A percentile compares a stretch with the other conserved stretches of the same genome.
These are phyloP conservation scores for Backusella circina DNA, from an alignment of 192 early-diverging fungal genomes.

Conservation along the genomic window DNA sequence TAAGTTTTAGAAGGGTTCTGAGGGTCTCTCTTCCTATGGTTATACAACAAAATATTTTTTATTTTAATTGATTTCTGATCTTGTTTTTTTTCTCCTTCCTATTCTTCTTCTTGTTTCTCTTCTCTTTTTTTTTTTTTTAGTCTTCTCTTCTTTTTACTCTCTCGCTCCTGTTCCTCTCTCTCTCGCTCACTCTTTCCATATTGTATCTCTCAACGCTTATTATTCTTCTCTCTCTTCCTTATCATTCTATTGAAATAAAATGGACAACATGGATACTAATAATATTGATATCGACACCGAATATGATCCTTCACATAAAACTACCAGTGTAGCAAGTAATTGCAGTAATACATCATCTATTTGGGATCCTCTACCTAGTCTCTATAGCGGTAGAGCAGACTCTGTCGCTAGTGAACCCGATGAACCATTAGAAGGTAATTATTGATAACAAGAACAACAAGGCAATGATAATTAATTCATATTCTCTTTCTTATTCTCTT, in stretches of 20 bases:
- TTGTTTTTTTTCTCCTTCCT: background rate
- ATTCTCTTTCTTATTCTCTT: background rate
- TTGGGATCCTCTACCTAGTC: conserved; percentile 16
- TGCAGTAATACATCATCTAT: background rate
- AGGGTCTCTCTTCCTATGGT: background rate
- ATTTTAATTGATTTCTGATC: background rate
- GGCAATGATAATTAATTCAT: too few species aligned
- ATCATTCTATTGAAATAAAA: background rate
- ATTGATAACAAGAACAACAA: background rate
- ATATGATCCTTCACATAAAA: conserved; percentile 15
- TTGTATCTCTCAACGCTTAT: background rate
- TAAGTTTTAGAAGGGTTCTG: conserved; percentile 9
- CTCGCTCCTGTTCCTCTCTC: background rate
- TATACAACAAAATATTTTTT: background rate
- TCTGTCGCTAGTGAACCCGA: conserved; percentile 4
- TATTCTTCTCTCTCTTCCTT: conserved; percentile 6
- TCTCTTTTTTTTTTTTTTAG: background rate
- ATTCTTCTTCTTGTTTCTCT: background rate
- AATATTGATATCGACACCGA: background rate
- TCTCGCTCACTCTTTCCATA: background rate
- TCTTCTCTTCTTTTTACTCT: background rate
- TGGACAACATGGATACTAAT: background rate
- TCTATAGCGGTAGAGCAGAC: conserved; percentile 17
- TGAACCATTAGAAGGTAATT: conserved; percentile 23
- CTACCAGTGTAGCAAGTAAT: background rate